Evolutionary conservation across 2,329 filamentous ascomycete species (phyloP), one percentile per base, ranked within the genome.

Genomic region (Thermothelomyces thermophilus): DNA sequence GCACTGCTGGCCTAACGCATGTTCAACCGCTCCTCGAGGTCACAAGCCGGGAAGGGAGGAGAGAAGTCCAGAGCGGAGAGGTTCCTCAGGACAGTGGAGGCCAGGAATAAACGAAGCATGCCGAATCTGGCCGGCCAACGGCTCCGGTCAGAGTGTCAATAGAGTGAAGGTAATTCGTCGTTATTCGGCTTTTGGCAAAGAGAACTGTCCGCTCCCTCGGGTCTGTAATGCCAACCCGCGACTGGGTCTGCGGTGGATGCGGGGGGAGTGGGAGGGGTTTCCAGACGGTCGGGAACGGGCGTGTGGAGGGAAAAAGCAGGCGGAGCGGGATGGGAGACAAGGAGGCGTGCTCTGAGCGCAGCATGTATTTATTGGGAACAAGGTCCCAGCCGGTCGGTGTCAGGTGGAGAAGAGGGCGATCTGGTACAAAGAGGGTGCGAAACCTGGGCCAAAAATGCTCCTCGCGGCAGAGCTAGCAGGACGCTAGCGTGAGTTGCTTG

Each of bases 361-460:
- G 9, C 22, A 16, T 34, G 44, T 58, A 55, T 59, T 56, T 59
- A 58, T 58, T 52, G 47, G 52, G 44, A 40, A 35, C 41, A 10
- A 40, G 44, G 37, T 54, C 44, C 58, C 58, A 57, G 56, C 52
- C 55, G 47, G 58, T 49, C 57, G 58, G 58, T 59, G 57, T 52
- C 52, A 37, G 26, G 58, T 56, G 57, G 57, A 54, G 58, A 55
- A 55, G 47, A 52, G 40, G 53, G 50, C 50, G 58, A 58, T 57
- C 55, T 58, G 30, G 55, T 52, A 50, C 51, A n/a, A n/a, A n/a
- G 41, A 55, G 37, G 42, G 41, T 17, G 50, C 45, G 41, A 22
- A 31, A 41, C 31, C 46, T 39, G 48, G 50, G 46, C 47, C 20
- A 44, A 42, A n/a, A 19, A 28, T 19, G 37, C 22, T 35, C 31